phyloP scores from a whole-genome alignment of 2,329 filamentous ascomycete genomes.

The Colletotrichum tamarilloi region DNA sequence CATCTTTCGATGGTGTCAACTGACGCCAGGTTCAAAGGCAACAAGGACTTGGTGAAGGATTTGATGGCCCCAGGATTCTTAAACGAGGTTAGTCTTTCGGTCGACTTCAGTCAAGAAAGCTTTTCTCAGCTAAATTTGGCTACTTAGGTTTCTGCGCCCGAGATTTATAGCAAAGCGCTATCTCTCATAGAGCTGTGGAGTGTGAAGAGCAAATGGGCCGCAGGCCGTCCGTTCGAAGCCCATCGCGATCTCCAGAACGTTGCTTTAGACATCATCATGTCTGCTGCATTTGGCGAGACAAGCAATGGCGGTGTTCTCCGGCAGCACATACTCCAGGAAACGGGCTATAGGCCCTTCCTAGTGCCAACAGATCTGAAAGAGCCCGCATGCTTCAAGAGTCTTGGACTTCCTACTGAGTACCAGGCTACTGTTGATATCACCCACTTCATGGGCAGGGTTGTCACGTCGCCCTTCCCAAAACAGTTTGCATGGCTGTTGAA shows the following conservation, averaged over 20 bases:
- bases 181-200: conserved; percentile 48
- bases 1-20: conserved; percentile 48
- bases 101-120: neutral
- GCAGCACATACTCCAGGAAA: conserved; percentile 40
- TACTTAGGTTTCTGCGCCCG: conserved; percentile 46
- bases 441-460: no score
- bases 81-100: conserved; percentile 32
- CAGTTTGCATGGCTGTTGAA: no score
- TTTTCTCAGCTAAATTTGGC: neutral
- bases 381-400: no score
- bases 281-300: conserved; percentile 42
- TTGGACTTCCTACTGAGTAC: no score
- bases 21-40: conserved; percentile 45
- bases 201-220: conserved; percentile 43
- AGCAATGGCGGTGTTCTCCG: no score
- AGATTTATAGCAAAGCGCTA: conserved; percentile 46
- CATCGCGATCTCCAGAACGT: conserved; percentile 45
- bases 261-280: conserved; percentile 49
- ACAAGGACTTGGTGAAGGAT: conserved; percentile 48
- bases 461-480: no score
- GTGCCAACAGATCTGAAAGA: no score
- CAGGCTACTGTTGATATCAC: no score
- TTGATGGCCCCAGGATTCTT: conserved; percentile 52
- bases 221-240: conserved; percentile 45
- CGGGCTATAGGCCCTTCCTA: no score